Conservation (phyloP, 1,284 basidiomycete genomes). For the Mrakiaceae sp. region DNA sequence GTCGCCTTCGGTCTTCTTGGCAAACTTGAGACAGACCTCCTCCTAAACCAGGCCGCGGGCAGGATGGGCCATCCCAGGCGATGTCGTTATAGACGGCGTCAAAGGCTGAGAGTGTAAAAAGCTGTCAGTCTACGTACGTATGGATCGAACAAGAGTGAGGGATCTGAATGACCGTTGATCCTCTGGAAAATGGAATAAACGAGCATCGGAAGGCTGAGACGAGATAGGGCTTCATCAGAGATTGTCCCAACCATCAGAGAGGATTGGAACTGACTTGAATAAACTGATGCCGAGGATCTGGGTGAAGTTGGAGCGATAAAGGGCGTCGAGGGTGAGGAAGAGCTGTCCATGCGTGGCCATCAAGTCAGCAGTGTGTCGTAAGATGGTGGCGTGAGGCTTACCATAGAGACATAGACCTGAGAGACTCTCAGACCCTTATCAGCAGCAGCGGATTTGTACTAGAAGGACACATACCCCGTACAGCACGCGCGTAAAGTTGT, state of each 20-base stretch:
- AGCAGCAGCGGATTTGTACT: too few relatives aligned
- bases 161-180: background rate
- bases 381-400: too few relatives aligned
- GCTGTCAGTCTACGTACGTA: background rate
- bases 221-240: background rate
- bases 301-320: background rate
- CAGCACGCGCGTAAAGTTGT: constrained; percentile 1
- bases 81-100: background rate
- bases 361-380: too few relatives aligned
- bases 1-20: background rate
- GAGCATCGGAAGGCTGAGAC: background rate
- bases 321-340: background rate
- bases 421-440: too few relatives aligned
- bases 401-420: too few relatives aligned
- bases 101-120: background rate
- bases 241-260: too few relatives aligned
- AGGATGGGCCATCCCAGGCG: background rate
- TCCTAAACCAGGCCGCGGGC: background rate
- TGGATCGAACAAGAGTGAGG: background rate
- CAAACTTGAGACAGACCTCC: background rate
- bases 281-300: background rate
- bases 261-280: background rate
- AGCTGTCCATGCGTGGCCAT: background rate
- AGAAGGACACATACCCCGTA: background rate
- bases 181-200: constrained; percentile 3